phyloP scores from a whole-genome alignment of 108 stramenopile genomes.

The Nannochloropsis gaditana region DNA sequence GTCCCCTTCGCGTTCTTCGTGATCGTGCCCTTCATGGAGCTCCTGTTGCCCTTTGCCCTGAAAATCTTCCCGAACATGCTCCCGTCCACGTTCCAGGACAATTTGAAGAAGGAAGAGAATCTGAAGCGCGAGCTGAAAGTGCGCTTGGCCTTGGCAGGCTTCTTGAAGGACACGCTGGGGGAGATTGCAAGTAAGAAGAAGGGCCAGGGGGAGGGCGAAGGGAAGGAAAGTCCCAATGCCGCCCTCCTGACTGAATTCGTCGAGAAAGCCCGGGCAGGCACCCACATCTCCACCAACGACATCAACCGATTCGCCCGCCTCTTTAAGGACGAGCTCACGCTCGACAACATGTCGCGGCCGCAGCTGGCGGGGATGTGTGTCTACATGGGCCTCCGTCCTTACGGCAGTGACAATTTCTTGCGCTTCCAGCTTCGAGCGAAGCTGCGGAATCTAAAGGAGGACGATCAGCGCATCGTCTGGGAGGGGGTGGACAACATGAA shows the following conservation, averaged over 20 bases:
- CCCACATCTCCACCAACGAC: slow-evolving; percentile 69
- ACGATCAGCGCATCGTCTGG: slow-evolving; percentile 94
- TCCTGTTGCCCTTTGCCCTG: slow-evolving; percentile 90
- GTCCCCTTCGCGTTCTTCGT: slow-evolving; percentile 74
- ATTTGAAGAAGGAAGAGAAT: slow-evolving; percentile 87
- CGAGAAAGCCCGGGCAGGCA: slow-evolving; percentile 75
- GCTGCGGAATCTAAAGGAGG: slow-evolving; percentile 74
- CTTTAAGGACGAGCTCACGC: slow-evolving; percentile 91
- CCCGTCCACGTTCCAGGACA: slow-evolving; percentile 95
- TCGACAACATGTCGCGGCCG: slow-evolving; percentile 93
- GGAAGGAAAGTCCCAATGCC: slow-evolving; percentile 27
- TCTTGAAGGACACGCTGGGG: slow-evolving; percentile 81
- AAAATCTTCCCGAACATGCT: slow-evolving; percentile 97
- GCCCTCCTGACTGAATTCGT: slow-evolving; percentile 73
- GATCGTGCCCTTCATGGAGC: slow-evolving; percentile 96
- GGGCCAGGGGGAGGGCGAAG: slow-evolving; percentile 38
- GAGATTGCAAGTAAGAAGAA: slow-evolving; percentile 56
- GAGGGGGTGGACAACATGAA: slow-evolving; percentile 92
- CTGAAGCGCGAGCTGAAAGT: slow-evolving; percentile 89
- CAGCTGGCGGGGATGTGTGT: slow-evolving; percentile 90
- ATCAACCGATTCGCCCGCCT: slow-evolving; percentile 51
- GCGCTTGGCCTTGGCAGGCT: slow-evolving; percentile 87
- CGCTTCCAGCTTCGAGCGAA: slow-evolving; percentile 85
- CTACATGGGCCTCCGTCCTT: slow-evolving; percentile 91
- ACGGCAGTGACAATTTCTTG: slow-evolving; percentile 83